These are phyloP conservation scores for Zea luxurians DNA, from an alignment of 176 grass and related monocot species.

Conservation along the genomic window DNA sequence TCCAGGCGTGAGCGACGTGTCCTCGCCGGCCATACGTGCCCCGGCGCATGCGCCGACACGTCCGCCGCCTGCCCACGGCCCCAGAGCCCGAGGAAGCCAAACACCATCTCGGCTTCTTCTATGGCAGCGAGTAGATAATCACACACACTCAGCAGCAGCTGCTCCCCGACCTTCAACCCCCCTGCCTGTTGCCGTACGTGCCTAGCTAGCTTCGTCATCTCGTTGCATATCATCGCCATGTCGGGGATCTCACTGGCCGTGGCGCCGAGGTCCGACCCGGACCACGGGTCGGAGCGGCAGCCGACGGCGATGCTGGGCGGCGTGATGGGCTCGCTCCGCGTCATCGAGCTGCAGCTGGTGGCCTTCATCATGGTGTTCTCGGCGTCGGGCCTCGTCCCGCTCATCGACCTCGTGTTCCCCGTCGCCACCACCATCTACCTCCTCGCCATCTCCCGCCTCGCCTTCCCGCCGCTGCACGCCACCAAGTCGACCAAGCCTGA, in stretches of 20 bases:
- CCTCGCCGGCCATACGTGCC: slow-evolving; percentile 11
- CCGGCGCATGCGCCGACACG: slow-evolving; percentile 18
- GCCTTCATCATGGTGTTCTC: slow-evolving; percentile 99
- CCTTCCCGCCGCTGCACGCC: slow-evolving; percentile 56
- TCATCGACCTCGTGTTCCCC: slow-evolving; percentile 76
- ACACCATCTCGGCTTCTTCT: slow-evolving; percentile 4
- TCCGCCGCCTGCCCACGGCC: not conserved
- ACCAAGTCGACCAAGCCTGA: too few relatives aligned
- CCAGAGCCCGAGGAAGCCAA: not conserved
- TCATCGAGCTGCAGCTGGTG: slow-evolving; percentile 94
- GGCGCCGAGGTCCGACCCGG: slow-evolving; percentile 49
- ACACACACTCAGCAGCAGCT: not conserved
- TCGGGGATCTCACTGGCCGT: slow-evolving; percentile 68
- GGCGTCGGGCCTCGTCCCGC: slow-evolving; percentile 72
- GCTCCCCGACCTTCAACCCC: not conserved
- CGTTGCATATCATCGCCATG: slow-evolving; percentile 26
- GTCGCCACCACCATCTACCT: slow-evolving; percentile 64
- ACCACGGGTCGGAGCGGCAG: slow-evolving; percentile 34
- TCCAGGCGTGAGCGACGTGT: slow-evolving; percentile 32
- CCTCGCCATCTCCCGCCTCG: slow-evolving; percentile 61
- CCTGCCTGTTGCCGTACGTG: too few relatives aligned
- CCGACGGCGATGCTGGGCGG: slow-evolving; percentile 56
- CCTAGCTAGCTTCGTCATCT: too few relatives aligned
- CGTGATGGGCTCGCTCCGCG: slow-evolving; percentile 77
- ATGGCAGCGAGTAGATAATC: slow-evolving; percentile 2